Evolutionary conservation across 2,329 filamentous ascomycete genomes (phyloP).

Genomic region (Verticillium klebahnii): DNA sequence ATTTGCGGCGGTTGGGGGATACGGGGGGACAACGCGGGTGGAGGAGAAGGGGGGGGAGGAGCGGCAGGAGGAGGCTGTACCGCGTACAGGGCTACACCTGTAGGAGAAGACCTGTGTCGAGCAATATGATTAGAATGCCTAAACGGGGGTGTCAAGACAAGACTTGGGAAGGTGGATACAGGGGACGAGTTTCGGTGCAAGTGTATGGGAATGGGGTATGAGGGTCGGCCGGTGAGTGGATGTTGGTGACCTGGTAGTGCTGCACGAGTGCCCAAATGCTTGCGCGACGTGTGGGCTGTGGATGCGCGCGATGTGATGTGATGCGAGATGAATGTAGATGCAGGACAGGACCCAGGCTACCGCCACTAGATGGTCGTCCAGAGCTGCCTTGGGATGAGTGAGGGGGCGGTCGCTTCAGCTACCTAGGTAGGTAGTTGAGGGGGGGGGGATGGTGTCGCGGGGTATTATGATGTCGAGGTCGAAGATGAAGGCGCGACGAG

Average conservation of each 20-base stretch:
- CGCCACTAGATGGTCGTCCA: neutral
- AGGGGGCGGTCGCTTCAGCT: neutral
- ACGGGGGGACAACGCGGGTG: conserved; percentile 3
- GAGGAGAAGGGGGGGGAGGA: conserved; percentile 1
- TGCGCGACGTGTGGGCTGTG: neutral
- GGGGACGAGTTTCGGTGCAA: neutral
- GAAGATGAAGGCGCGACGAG: neutral
- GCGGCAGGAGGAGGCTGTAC: conserved; percentile 5
- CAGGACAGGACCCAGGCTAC: neutral
- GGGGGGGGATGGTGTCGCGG: neutral
- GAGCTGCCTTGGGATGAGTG: neutral
- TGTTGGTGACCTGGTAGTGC: neutral
- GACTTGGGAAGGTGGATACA: neutral
- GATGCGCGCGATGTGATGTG: conserved; percentile 7
- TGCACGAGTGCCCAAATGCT: neutral
- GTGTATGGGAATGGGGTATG: neutral
- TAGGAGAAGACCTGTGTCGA: neutral
- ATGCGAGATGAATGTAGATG: conserved; percentile 4
- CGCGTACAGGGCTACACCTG: neutral
- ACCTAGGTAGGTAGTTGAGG: neutral
- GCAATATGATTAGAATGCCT: neutral
- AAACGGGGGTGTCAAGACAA: neutral
- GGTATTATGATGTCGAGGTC: neutral
- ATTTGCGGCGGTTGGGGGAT: conserved; percentile 1
- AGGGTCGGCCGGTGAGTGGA: neutral